phyloP scores from a whole-genome alignment of 768 basidiomycete genomes.

The Boletellus sp. region DNA sequence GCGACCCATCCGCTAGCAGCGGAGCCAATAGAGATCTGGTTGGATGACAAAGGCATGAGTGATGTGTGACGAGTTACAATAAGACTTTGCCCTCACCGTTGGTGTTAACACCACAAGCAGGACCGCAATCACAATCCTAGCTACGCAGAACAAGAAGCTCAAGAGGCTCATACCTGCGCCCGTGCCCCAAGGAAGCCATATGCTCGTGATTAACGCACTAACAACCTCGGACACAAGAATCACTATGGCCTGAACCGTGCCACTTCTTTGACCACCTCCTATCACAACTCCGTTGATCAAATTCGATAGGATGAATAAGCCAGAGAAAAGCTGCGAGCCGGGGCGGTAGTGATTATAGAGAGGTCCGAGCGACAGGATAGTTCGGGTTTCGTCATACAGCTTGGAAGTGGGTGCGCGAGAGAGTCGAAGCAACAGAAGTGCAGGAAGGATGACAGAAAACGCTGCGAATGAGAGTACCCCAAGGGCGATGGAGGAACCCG shows the following conservation, averaged over 20 bases:
- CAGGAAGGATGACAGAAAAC: slow-evolving; percentile 76
- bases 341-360: slow-evolving; percentile 94
- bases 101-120: slow-evolving; percentile 88
- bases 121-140: slow-evolving; percentile 86
- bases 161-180: slow-evolving; percentile 96
- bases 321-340: slow-evolving; percentile 85
- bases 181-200: slow-evolving; percentile 96
- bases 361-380: slow-evolving; percentile 84
- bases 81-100: slow-evolving; percentile 51
- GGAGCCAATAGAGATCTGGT: slow-evolving; percentile 76
- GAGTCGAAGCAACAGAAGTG: slow-evolving; percentile 72
- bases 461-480: slow-evolving; percentile 78
- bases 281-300: slow-evolving; percentile 79
- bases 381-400: slow-evolving; percentile 92
- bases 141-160: slow-evolving; percentile 89
- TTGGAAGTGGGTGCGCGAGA: slow-evolving; percentile 80
- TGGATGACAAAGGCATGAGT: slow-evolving; percentile 7
- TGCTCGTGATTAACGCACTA: slow-evolving; percentile 82
- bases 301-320: slow-evolving; percentile 76
- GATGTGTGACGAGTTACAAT: not conserved
- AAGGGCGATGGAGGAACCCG: slow-evolving; percentile 63
- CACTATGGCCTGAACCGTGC: slow-evolving; percentile 88
- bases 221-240: slow-evolving; percentile 86
- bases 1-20: slow-evolving; percentile 90
- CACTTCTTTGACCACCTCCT: slow-evolving; percentile 85